Conservation (phyloP, 192 early-diverging fungal species). For the Cladochytrium replicatum region DNA sequence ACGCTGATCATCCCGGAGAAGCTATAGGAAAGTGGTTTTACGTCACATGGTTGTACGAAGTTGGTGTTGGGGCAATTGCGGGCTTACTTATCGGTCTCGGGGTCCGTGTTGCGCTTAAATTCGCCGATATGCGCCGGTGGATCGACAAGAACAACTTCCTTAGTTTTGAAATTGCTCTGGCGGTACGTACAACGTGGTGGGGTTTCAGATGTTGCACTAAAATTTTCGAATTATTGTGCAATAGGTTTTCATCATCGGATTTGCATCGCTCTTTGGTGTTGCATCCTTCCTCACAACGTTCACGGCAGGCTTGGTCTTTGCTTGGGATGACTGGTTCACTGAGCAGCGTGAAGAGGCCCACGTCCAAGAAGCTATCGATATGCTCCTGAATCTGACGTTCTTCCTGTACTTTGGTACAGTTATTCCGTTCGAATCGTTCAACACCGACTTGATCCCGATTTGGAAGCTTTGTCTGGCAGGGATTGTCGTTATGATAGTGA, state of each 20-base stretch:
- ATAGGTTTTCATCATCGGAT: constrained; percentile 12
- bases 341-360: constrained; percentile 69
- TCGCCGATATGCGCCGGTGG: constrained; percentile 54
- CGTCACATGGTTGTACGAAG: constrained; percentile 66
- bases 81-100: constrained; percentile 61
- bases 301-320: constrained; percentile 66
- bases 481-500: constrained; percentile 53
- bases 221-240: constrained; percentile 52
- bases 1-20: constrained; percentile 31
- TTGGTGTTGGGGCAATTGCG: constrained; percentile 57
- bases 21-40: constrained; percentile 76
- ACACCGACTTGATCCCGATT: constrained; percentile 38
- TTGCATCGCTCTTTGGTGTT: constrained; percentile 8
- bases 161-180: constrained; percentile 68
- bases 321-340: constrained; percentile 85
- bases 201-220: constrained; percentile 26
- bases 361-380: constrained; percentile 84
- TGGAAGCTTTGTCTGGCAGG: constrained; percentile 62
- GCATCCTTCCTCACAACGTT: constrained; percentile 73
- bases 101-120: constrained; percentile 57
- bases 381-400: constrained; percentile 72
- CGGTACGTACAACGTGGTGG: constrained; percentile 9
- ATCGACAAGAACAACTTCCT: constrained; percentile 85
- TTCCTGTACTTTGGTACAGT: constrained; percentile 82
- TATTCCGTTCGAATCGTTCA: constrained; percentile 64